These are phyloP conservation scores for Hanseniaspora taiwanica DNA, from an alignment of 805 yeast genomes.

Conservation along the genomic window DNA sequence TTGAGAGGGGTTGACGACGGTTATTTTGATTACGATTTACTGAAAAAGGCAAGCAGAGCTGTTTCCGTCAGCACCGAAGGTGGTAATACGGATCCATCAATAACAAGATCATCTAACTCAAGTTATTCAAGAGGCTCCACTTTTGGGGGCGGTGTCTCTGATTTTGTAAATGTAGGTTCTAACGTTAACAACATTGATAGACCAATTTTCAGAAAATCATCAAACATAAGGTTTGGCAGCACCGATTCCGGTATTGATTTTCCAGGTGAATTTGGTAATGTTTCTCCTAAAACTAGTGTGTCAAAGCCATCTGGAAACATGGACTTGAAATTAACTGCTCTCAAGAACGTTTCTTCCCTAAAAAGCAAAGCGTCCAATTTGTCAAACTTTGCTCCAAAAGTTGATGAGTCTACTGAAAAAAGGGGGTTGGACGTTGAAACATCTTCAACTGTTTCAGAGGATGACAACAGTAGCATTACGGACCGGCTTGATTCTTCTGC, in stretches of 20 bases:
- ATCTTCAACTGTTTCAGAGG: not conserved
- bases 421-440: no score
- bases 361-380: constrained; percentile 1
- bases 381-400: not conserved
- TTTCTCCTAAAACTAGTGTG: constrained; percentile 7
- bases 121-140: not conserved
- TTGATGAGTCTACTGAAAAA: not conserved
- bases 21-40: constrained; percentile 38
- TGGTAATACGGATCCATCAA: constrained; percentile 12
- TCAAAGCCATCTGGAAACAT: constrained; percentile 1
- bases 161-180: no score
- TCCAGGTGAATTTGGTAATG: constrained; percentile 2
- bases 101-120: not conserved
- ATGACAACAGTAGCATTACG: not conserved
- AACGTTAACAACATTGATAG: not conserved
- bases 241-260: not conserved
- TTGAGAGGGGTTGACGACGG: constrained; percentile 56
- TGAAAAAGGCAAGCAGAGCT: constrained; percentile 34
- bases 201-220: not conserved
- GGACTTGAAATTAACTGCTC: constrained; percentile 5
- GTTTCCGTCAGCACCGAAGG: constrained; percentile 14
- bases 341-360: constrained; percentile 5
- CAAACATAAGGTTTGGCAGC: not conserved
- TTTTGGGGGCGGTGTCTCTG: not conserved
- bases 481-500: not conserved